Conservation (phyloP, 2,329 filamentous ascomycete species). For the Penicillium paneum region DNA sequence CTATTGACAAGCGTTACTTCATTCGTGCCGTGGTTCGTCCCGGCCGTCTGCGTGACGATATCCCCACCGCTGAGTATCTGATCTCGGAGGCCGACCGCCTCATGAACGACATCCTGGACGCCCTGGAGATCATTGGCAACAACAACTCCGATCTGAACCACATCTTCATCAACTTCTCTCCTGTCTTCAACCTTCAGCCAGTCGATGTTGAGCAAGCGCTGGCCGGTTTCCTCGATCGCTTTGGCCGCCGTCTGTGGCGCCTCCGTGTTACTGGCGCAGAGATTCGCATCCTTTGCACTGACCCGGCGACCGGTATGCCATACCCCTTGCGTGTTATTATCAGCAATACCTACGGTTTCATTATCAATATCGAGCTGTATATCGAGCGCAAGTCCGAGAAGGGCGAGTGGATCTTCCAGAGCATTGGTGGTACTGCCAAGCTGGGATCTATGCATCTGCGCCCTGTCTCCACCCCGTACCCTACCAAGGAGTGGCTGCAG, state of each 20-base stretch:
- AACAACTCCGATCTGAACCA: slow-evolving; percentile 99
- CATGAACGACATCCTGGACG: slow-evolving; percentile 96
- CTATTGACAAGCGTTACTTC: slow-evolving; percentile 82
- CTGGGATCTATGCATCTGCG: slow-evolving; percentile 93
- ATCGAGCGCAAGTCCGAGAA: slow-evolving; percentile 97
- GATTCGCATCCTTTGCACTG: slow-evolving; percentile 97
- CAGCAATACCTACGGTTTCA: slow-evolving; percentile 96
- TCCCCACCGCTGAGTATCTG: slow-evolving; percentile 96
- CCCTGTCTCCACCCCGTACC: slow-evolving; percentile 86
- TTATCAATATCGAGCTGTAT: slow-evolving; percentile 96
- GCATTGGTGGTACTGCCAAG: slow-evolving; percentile 91
- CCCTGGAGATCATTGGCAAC: slow-evolving; percentile 96
- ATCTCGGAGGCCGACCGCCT: slow-evolving; percentile 95
- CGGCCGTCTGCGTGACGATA: slow-evolving; percentile 91
- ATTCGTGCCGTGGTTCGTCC: slow-evolving; percentile 92
- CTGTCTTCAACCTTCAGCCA: slow-evolving; percentile 88
- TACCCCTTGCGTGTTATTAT: slow-evolving; percentile 95
- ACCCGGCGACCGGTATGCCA: slow-evolving; percentile 75
- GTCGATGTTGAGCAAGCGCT: slow-evolving; percentile 88
- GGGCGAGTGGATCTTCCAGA: slow-evolving; percentile 98
- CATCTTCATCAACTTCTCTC: slow-evolving; percentile 99
- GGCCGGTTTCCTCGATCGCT: slow-evolving; percentile 92
- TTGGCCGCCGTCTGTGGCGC: slow-evolving; percentile 91
- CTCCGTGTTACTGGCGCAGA: slow-evolving; percentile 95
- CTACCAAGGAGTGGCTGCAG: slow-evolving; percentile 97